Evolutionary conservation across 306 rosid species (phyloP).

Genomic region (Rubus idaeus): DNA sequence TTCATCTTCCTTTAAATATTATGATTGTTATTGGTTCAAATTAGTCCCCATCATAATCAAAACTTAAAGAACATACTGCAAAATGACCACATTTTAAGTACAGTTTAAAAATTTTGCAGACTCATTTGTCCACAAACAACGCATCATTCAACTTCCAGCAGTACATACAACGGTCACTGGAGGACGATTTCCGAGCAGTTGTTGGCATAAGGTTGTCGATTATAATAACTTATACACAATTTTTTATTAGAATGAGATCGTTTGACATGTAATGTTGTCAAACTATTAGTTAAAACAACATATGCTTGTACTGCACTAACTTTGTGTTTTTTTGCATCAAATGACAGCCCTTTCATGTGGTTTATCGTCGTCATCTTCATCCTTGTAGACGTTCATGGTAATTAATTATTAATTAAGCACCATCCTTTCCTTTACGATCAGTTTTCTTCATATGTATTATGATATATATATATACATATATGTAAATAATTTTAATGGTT

Average conservation of each 20-base stretch:
- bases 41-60: background rate
- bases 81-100: background rate
- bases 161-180: slow-evolving; percentile 52
- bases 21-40: background rate
- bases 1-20: background rate
- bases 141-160: slow-evolving; percentile 50
- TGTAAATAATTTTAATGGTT: background rate
- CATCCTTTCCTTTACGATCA: background rate
- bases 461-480: too few relatives aligned
- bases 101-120: slow-evolving; percentile 28
- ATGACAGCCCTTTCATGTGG: slow-evolving; percentile 61
- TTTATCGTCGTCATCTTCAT: slow-evolving; percentile 50
- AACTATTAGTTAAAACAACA: background rate
- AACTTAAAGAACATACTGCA: background rate
- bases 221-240: background rate
- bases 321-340: background rate
- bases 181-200: slow-evolving; percentile 55
- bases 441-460: background rate
- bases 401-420: slow-evolving; percentile 1
- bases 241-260: background rate
- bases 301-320: background rate
- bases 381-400: slow-evolving; percentile 56
- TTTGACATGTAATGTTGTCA: background rate
- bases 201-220: slow-evolving; percentile 49
- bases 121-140: slow-evolving; percentile 40